These are phyloP conservation scores for Phaeosphaeriaceae sp. DNA, from an alignment of 2,329 filamentous ascomycete species.

Conservation along the genomic window DNA sequence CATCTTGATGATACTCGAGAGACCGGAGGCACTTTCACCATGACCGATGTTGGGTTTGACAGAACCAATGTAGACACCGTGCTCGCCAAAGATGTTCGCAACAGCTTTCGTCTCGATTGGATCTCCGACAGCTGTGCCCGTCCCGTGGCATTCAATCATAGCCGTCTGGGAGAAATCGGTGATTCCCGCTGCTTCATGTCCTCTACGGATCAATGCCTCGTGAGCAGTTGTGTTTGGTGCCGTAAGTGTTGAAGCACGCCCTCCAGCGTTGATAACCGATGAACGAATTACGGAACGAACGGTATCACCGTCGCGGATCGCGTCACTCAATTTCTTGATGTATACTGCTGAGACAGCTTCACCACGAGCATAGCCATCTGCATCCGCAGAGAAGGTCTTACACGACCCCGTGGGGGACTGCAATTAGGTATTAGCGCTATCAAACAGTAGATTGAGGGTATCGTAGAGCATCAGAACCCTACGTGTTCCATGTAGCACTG, in stretches of 20 bases:
- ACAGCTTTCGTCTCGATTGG: conserved; percentile 28
- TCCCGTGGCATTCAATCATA: conserved; percentile 48
- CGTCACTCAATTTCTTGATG: conserved; percentile 38
- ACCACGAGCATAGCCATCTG: conserved; percentile 33
- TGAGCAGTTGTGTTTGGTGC: conserved; percentile 54
- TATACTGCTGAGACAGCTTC: conserved; percentile 38
- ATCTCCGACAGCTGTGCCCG: conserved; percentile 61
- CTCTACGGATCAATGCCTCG: conserved; percentile 16
- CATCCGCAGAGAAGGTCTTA: conserved; percentile 29
- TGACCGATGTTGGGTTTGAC: conserved; percentile 49
- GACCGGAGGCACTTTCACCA: conserved; percentile 44
- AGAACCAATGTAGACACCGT: neutral
- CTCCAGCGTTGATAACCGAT: conserved; percentile 22
- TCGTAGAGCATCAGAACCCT: too few relatives aligned
- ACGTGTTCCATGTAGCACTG: neutral
- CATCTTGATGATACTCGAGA: conserved; percentile 44
- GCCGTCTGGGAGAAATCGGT: conserved; percentile 8
- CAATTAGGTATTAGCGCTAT: neutral
- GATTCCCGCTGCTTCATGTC: conserved; percentile 2
- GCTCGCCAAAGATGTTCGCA: conserved; percentile 9
- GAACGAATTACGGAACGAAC: conserved; percentile 42
- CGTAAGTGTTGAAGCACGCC: conserved; percentile 43
- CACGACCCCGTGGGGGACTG: conserved; percentile 19
- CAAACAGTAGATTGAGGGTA: neutral
- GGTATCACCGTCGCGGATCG: conserved; percentile 38